A percentile compares a stretch with the other conserved stretches of the same genome.
Evolutionary conservation across 192 early-diverging fungal species (phyloP).

Genomic region (Mortierella alpina): DNA sequence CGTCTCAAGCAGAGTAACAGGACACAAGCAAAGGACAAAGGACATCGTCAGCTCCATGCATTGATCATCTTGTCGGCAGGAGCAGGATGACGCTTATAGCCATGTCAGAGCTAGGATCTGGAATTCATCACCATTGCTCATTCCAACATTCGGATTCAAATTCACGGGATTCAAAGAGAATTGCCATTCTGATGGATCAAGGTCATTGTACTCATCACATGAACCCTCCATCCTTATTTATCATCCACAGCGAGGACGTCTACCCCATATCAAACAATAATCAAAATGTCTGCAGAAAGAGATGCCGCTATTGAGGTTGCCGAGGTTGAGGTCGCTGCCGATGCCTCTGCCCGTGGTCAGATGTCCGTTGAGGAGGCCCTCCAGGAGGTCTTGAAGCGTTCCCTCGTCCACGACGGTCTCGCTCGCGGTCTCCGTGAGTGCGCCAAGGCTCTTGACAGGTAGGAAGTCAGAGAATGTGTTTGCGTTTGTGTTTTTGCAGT

Average conservation of each 20-base stretch:
- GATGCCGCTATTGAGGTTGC: background rate
- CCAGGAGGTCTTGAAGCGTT: conserved; percentile 95
- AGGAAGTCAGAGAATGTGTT: background rate
- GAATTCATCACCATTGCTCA: background rate
- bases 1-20: too few species aligned
- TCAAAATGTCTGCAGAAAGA: conserved; percentile 29
- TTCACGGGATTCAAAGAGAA: too few species aligned
- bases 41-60: too few species aligned
- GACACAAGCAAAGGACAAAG: too few species aligned
- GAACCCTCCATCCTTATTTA: background rate
- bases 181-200: too few species aligned
- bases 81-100: too few species aligned
- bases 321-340: conserved; percentile 80
- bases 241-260: conserved; percentile 11
- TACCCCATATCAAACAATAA: conserved; percentile 7
- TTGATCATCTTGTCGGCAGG: too few species aligned
- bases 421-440: conserved; percentile 97
- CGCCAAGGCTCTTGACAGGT: conserved; percentile 97
- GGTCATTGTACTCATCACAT: too few species aligned
- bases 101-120: background rate
- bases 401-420: conserved; percentile 96
- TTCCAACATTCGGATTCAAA: background rate
- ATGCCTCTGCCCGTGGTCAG: conserved; percentile 71
- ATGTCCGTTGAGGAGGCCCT: conserved; percentile 93
- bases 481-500: background rate